A percentile compares a stretch with the other conserved stretches of the same genome.
Conservation (phyloP, 1,284 basidiomycete genomes). For the Cryptococcus sp. region DNA sequence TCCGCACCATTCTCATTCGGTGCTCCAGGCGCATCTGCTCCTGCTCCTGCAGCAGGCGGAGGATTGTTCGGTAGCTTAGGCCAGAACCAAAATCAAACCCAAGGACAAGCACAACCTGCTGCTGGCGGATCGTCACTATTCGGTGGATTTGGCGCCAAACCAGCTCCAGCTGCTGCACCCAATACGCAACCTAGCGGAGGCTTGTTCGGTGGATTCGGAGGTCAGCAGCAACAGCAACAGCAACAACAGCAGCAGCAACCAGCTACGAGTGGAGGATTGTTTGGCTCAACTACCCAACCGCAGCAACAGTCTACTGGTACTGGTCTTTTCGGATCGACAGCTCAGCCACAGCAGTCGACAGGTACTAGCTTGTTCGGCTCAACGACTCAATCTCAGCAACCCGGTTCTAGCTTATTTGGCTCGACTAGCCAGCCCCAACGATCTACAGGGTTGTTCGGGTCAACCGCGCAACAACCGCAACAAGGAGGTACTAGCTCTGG, state of each 20-base stretch:
- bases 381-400: conserved; percentile 8
- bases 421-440: conserved; percentile 12
- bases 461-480: conserved; percentile 13
- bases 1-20: conserved; percentile 38
- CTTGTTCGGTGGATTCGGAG: conserved; percentile 16
- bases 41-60: conserved; percentile 5
- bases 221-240: conserved; percentile 3
- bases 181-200: conserved; percentile 7
- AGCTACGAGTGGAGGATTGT: not conserved
- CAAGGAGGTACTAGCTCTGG: conserved; percentile 6
- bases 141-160: conserved; percentile 22
- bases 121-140: conserved; percentile 17
- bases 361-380: conserved; percentile 21
- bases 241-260: conserved; percentile 2
- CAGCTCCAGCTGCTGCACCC: conserved; percentile 5
- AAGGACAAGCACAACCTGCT: conserved; percentile 9
- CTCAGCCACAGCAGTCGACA: conserved; percentile 9
- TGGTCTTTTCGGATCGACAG: conserved; percentile 3
- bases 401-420: conserved; percentile 6
- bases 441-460: conserved; percentile 21
- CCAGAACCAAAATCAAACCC: conserved; percentile 4
- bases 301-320: not conserved
- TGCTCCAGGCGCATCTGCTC: conserved; percentile 10
- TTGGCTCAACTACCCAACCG: not conserved
- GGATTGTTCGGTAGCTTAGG: conserved; percentile 12